Evolutionary conservation across 164 flowering plant genomes (phyloP).

Genomic region (Paratinospora sagittata): DNA sequence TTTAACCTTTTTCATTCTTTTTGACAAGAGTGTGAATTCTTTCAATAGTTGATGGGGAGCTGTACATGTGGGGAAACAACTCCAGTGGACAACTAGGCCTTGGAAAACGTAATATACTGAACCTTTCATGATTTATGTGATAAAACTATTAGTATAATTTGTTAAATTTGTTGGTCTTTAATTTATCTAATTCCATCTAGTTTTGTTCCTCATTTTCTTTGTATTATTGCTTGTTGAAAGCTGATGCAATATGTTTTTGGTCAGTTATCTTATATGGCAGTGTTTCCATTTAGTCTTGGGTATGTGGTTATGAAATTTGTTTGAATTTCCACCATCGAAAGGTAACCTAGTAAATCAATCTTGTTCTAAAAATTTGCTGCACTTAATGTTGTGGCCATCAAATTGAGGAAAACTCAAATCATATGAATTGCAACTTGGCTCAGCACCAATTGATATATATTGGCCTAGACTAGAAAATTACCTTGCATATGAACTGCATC

Average conservation of each 20-base stretch:
- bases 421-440: too few relatives aligned
- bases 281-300: not conserved
- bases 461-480: too few relatives aligned
- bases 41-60: constrained; percentile 71
- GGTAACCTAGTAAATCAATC: not conserved
- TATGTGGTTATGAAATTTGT: not conserved
- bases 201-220: not conserved
- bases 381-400: too few relatives aligned
- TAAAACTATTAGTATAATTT: not conserved
- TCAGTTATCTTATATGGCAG: not conserved
- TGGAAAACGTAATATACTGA: constrained; percentile 61
- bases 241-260: not conserved
- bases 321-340: not conserved
- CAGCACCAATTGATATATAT: too few relatives aligned
- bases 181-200: not conserved
- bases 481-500: too few relatives aligned
- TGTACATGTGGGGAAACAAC: constrained; percentile 95
- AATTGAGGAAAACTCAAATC: too few relatives aligned
- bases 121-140: constrained; percentile 6
- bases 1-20: constrained; percentile 8
- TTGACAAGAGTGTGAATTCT: constrained; percentile 5
- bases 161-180: not conserved
- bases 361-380: not conserved
- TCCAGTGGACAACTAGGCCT: constrained; percentile 94
- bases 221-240: not conserved